Evolutionary conservation across 2,329 filamentous ascomycete species (phyloP).

Genomic region (Aureobasidium sp.): DNA sequence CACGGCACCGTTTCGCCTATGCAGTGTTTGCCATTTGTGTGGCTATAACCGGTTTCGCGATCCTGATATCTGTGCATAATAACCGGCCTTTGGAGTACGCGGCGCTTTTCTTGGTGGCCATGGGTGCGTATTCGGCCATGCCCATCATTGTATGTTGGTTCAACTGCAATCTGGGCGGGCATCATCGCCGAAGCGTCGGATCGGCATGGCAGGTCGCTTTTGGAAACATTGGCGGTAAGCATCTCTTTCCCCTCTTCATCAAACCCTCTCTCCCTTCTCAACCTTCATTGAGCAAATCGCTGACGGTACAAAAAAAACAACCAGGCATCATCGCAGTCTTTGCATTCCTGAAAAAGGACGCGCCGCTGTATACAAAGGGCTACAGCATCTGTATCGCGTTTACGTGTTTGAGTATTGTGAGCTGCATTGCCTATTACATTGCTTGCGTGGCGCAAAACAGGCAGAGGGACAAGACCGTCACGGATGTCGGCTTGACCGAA

Average conservation of each 20-base stretch:
- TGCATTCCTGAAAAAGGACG: slow-evolving; percentile 50
- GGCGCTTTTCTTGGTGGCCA: slow-evolving; percentile 73
- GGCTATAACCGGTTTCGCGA: slow-evolving; percentile 65
- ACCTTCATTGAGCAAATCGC: too few relatives aligned
- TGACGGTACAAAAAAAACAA: not conserved
- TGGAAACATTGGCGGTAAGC: slow-evolving; percentile 38
- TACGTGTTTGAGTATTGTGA: slow-evolving; percentile 57
- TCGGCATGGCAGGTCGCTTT: slow-evolving; percentile 45
- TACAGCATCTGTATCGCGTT: slow-evolving; percentile 75
- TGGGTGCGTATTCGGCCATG: slow-evolving; percentile 80
- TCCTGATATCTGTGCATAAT: slow-evolving; percentile 65
- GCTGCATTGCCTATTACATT: slow-evolving; percentile 54
- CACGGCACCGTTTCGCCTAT: slow-evolving; percentile 69
- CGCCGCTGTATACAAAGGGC: slow-evolving; percentile 61
- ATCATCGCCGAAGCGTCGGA: slow-evolving; percentile 44
- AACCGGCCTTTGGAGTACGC: slow-evolving; percentile 64
- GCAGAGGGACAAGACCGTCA: slow-evolving; percentile 44
- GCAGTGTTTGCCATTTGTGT: slow-evolving; percentile 61
- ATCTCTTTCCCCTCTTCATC: not conserved
- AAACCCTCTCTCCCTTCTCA: not conserved
- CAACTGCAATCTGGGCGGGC: slow-evolving; percentile 48
- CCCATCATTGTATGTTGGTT: slow-evolving; percentile 58
- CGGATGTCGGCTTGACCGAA: slow-evolving; percentile 48
- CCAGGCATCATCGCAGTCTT: slow-evolving; percentile 46
- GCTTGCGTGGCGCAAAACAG: slow-evolving; percentile 56